Evolutionary conservation across 1,284 basidiomycete genomes (phyloP).

Genomic region (Sporisorium exsertum): DNA sequence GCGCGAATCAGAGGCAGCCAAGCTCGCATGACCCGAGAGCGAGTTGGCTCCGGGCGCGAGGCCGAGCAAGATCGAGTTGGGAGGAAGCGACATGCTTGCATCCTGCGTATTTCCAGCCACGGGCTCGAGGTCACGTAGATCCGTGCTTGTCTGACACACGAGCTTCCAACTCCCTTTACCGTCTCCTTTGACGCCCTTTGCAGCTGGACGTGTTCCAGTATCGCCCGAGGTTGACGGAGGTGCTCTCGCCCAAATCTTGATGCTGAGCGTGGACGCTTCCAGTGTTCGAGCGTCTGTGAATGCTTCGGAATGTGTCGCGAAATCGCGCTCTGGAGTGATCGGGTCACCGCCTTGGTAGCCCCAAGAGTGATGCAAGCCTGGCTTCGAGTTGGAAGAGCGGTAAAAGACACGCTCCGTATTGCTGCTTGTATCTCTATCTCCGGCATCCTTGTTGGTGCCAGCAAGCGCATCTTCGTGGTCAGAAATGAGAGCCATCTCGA

Average conservation of each 20-base stretch:
- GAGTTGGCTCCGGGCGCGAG: constrained; percentile 40
- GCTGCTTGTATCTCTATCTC: background rate
- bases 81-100: constrained; percentile 15
- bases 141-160: constrained; percentile 21
- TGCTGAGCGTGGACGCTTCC: constrained; percentile 17
- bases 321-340: constrained; percentile 39
- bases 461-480: background rate
- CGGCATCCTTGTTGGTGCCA: no score
- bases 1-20: constrained; percentile 5
- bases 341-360: constrained; percentile 36
- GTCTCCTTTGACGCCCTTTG: background rate
- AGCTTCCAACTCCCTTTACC: constrained; percentile 27
- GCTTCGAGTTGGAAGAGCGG: constrained; percentile 26
- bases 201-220: background rate
- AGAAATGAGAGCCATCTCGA: constrained; percentile 26
- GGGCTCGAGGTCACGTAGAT: constrained; percentile 38
- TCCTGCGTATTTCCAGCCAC: constrained; percentile 31
- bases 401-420: constrained; percentile 17
- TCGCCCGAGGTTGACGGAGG: background rate
- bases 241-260: constrained; percentile 29
- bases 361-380: constrained; percentile 49
- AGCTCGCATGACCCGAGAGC: constrained; percentile 26
- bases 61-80: constrained; percentile 43
- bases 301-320: constrained; percentile 1
- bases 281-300: background rate